Evolutionary conservation across 163 green algal species (phyloP).

Genomic region (Chloroidium sp.): DNA sequence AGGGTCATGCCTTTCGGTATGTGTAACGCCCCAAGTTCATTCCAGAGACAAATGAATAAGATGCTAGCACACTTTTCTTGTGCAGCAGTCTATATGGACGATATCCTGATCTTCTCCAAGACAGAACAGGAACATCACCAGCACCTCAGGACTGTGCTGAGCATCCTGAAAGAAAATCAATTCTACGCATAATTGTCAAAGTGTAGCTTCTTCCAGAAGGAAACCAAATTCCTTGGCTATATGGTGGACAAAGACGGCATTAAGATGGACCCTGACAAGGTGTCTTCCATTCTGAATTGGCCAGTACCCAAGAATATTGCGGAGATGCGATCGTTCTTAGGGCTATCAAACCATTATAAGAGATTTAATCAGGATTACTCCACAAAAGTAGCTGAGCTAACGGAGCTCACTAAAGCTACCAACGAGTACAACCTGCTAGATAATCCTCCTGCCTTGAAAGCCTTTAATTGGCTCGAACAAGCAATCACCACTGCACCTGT

Average conservation of each 20-base stretch:
- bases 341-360: constrained; percentile 34
- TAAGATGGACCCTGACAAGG: constrained; percentile 18
- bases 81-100: constrained; percentile 30
- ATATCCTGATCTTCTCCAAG: constrained; percentile 29
- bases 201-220: constrained; percentile 16
- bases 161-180: constrained; percentile 7
- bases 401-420: constrained; percentile 12
- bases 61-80: constrained; percentile 14
- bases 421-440: too few relatives aligned
- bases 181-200: constrained; percentile 23
- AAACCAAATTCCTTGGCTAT: constrained; percentile 28
- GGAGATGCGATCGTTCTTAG: constrained; percentile 16
- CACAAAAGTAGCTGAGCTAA: constrained; percentile 20
- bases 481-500: constrained; percentile 1
- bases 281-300: constrained; percentile 20
- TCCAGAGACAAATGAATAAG: constrained; percentile 28
- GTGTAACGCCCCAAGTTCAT: constrained; percentile 42
- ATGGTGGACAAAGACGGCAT: constrained; percentile 22
- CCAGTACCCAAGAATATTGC: constrained; percentile 1
- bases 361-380: constrained; percentile 31
- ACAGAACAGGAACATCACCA: constrained; percentile 15
- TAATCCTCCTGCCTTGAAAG: neutral
- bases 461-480: constrained; percentile 3
- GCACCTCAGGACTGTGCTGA: constrained; percentile 22
- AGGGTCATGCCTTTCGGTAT: constrained; percentile 54